phyloP scores from a whole-genome alignment of 2,329 filamentous ascomycete species.

The Aureobasidium sp. region DNA sequence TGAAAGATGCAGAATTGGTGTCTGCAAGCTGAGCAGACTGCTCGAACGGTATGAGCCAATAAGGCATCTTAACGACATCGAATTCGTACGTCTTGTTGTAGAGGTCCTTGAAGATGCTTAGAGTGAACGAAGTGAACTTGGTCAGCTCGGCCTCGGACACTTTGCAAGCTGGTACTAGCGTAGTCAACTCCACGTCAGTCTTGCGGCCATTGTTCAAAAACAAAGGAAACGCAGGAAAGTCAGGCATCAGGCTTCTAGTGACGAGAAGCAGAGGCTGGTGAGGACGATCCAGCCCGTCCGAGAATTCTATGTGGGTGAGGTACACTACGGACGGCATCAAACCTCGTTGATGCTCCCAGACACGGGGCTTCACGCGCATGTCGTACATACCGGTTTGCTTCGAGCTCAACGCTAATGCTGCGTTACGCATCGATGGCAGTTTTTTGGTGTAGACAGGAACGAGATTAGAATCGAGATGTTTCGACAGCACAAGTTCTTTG shows the following conservation, averaged over 20 bases:
- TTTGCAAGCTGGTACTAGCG: constrained; percentile 36
- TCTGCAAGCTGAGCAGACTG: constrained; percentile 2
- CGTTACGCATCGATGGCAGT: constrained; percentile 78
- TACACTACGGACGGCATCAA: constrained; percentile 47
- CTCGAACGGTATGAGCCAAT: constrained; percentile 63
- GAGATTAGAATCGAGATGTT: constrained; percentile 64
- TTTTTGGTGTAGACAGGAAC: constrained; percentile 63
- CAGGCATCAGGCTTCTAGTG: constrained; percentile 56
- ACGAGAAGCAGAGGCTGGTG: constrained; percentile 62
- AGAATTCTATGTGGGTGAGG: constrained; percentile 53
- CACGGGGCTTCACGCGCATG: constrained; percentile 68
- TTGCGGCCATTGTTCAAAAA: constrained; percentile 58
- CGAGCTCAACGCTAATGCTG: constrained; percentile 68
- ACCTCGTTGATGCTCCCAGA: constrained; percentile 53
- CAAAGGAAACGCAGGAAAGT: constrained; percentile 59
- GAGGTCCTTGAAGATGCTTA: constrained; percentile 69
- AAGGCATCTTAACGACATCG: constrained; percentile 58
- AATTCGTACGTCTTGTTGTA: constrained; percentile 81
- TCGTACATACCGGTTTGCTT: constrained; percentile 66
- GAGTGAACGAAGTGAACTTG: constrained; percentile 60
- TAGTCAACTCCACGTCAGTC: constrained; percentile 46
- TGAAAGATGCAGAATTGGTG: background rate
- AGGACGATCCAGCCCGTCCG: constrained; percentile 46
- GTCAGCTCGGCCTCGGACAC: constrained; percentile 39
- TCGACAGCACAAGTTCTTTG: constrained; percentile 54